These are phyloP conservation scores for Ilex aquifolium DNA, from an alignment of 257 asterid species.

Conservation along the genomic window DNA sequence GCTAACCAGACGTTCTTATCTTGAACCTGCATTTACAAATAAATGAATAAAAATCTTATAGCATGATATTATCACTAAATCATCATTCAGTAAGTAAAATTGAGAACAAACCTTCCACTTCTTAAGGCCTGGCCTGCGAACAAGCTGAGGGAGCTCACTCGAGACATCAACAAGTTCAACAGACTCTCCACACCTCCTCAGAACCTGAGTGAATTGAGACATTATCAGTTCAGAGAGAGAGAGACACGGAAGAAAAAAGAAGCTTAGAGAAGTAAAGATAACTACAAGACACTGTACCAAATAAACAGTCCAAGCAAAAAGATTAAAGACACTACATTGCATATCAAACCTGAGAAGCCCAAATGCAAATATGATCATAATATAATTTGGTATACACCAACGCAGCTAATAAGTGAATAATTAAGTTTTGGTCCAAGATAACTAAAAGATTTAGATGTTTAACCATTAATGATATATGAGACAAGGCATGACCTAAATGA, in stretches of 20 bases:
- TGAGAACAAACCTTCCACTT: slow-evolving; percentile 72
- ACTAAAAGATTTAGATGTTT: too few species aligned
- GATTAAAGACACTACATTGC: too few species aligned
- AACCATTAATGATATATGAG: too few species aligned
- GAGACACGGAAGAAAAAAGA: too few species aligned
- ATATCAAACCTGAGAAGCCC: too few species aligned
- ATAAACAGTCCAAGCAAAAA: not conserved
- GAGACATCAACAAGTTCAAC: slow-evolving; percentile 86
- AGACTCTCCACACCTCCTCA: slow-evolving; percentile 78
- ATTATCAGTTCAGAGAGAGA: slow-evolving; percentile 15
- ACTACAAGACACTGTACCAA: not conserved
- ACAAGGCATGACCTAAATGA: too few species aligned
- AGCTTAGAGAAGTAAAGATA: not conserved
- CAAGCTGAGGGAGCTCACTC: slow-evolving; percentile 77
- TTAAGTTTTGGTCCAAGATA: too few species aligned
- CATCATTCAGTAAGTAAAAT: not conserved
- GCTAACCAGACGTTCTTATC: slow-evolving; percentile 75
- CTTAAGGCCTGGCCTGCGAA: slow-evolving; percentile 85
- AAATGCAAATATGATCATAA: too few species aligned
- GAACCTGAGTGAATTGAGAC: slow-evolving; percentile 40
- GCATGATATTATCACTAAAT: too few species aligned
- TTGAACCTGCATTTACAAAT: slow-evolving; percentile 54
- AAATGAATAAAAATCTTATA: not conserved
- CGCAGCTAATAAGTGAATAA: too few species aligned
- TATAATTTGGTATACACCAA: too few species aligned